phyloP scores from a whole-genome alignment of 345 rosid species.

The Acer saccharum region DNA sequence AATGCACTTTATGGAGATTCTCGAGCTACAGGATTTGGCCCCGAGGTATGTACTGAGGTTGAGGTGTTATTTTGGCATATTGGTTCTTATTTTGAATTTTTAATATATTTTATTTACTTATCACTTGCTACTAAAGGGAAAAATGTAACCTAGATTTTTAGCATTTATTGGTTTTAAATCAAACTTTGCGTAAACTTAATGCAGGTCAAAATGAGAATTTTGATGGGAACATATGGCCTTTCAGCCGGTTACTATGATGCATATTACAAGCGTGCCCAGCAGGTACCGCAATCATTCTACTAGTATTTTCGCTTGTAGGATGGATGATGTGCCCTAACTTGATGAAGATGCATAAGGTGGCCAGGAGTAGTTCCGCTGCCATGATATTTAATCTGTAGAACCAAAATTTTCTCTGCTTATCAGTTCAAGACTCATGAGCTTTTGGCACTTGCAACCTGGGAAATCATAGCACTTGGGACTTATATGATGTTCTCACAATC shows the following conservation, averaged over 20 bases:
- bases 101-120: not conserved
- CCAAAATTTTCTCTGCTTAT: not conserved
- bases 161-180: not conserved
- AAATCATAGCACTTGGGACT: constrained; percentile 5
- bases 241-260: constrained; percentile 97
- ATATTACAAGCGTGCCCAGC: constrained; percentile 92
- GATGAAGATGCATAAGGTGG: constrained; percentile 11
- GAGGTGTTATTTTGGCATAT: not conserved
- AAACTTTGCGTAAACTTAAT: not conserved
- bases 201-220: constrained; percentile 93
- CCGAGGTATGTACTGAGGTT: constrained; percentile 52
- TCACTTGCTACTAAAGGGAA: not conserved
- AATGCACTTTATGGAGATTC: constrained; percentile 76
- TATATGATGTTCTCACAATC: not conserved
- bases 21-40: constrained; percentile 83
- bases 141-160: constrained; percentile 8
- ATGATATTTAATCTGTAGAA: not conserved
- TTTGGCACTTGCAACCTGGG: not conserved
- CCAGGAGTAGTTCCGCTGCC: not conserved
- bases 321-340: not conserved
- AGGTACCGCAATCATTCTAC: constrained; percentile 40
- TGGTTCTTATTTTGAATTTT: not conserved
- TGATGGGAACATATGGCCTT: constrained; percentile 97
- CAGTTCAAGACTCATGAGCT: not conserved
- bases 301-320: not conserved